Base-by-base conservation (phyloP, 495 filamentous ascomycete species). In the Beverwykella pulmonaria region DNA sequence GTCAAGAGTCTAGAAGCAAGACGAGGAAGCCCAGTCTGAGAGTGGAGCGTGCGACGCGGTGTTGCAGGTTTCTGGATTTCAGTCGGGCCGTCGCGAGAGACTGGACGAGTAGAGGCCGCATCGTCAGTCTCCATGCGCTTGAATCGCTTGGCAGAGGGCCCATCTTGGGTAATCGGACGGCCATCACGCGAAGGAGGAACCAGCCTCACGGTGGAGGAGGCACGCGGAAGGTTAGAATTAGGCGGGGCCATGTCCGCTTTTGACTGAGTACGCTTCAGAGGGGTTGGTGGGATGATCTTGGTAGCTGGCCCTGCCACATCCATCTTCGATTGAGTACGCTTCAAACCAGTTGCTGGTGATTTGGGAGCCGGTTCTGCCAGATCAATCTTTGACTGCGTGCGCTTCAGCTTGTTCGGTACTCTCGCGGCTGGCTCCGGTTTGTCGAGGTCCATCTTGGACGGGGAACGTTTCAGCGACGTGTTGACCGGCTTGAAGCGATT, bases 371-470 rank as follows among this genome's bases (percentile, higher is more conserved):
- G 67, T 71, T 75, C 80, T 79, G 27, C 75, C 53, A 19, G 56
- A 72, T 34, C 78, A 59, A 29, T 82, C 73, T 61, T 83, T 77
- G 30, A 75, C 65, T 65, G 74, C 53, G 63, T 72, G 20, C 61
- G 68, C 49, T 71, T 68, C 29, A 73, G 47, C 32, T 19, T 58
- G 44, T 36, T 59, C 7, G 60, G 14, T 15, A 30, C 59, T 50
- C 68, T 61, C 14, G 50, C 6, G 19, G 56, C 23, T 15, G 52
- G 17, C 30, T 85, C 80, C 10, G 80, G 70, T 53, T 88, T 86
- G 63, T 88, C 85, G 30, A 92, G 81, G 59, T 85, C 82, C 10
- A 88, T 88, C 76, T 92, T 92, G 15, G 92, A 93, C 53, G 84
- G 85, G 41, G 82, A 87, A 20, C 90, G 85, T 79, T 93, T 92